Base-by-base conservation (phyloP, 129 eudicot genomes). In the Flaveria sonorensis region DNA sequence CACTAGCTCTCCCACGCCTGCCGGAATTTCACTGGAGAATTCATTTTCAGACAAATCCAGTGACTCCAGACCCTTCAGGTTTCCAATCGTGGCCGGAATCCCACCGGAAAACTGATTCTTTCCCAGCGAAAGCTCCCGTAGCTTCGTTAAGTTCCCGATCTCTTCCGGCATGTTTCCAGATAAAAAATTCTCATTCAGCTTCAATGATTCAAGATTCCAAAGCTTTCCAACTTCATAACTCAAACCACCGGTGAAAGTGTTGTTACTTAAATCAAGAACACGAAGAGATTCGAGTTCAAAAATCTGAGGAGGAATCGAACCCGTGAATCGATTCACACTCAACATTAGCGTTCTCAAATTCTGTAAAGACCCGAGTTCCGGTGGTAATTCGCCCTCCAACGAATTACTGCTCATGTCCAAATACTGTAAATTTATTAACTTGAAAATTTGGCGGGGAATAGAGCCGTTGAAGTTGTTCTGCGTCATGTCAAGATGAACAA, bases 401-500 rank as follows among this genome's bases (percentile, higher is more conserved):
- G 56, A 68, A 69, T 88, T 88, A 20, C 45, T 52, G 62, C 86
- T 88, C 70, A 86, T 43, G 51, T 86, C 87, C 48, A 89, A 77
- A 68, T 81, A 86, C 14, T 56, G 60, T 13, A 88, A 77, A n/a
- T 28, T 73, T 36, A 26, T 79, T 71, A 82, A 72, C 65, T 55
- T 23, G 71, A 81, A 88, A 55, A 88, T 23, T 20, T 76, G 63
- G 1, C 14, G 20, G 4, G 93, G 88, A 46, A 89, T 86, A 0
- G 79, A 62, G 43, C 90, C 87, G 67, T 60, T 70, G 42, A 89
- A 84, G 60, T 50, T 71, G 70, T 89, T 89, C 7, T 61, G 65
- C 57, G n/a, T 63, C 87, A 86, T 73, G 73, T 89, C 94, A 48
- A 89, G 90, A 48, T 81, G 76, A 59, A 79, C 78, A 6, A 89